Evolutionary conservation across 2,329 filamentous ascomycete genomes (phyloP), one percentile per base, ranked within the genome.

Genomic region (Aspergillus intermedius): DNA sequence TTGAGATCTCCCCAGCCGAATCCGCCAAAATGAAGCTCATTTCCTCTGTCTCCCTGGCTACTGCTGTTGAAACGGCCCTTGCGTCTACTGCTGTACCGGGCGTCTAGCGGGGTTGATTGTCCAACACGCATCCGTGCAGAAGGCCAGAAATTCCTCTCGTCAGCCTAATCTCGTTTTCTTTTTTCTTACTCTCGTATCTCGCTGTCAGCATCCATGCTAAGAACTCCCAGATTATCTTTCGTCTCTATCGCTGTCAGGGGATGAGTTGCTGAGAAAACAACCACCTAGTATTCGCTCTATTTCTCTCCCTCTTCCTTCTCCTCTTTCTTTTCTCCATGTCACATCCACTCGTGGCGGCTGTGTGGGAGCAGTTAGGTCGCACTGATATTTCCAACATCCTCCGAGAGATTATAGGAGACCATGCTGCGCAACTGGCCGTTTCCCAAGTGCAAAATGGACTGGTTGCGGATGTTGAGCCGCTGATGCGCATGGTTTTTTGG

Each of bases 331-430:
- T 35, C 57, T 51, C 50, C 47, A 61, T 61, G 58, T 61, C 58
- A 54, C 64, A 67, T 55, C 60, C 51, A 49, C 59, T 60, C 40
- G 60, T 68, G 54, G 63, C 64, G 46, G 60, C 62, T 52, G 63
- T 65, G 47, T 69, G 64, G 64, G 59, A 63, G 53, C 59, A 63
- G 47, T 58, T 69, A 45, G 62, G 60, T 42, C 62, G 64, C 48
- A 57, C 60, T 54, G 64, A 69, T 52, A 55, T 66, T 44, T 57
- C 62, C 10, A 63, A 58, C 49, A 65, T 66, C 34, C 50, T 69
- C 7, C 57, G 63, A 34, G 66, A 69, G 46, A 63, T 69, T 43
- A 62, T 68, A 44, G 66, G 65, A 8, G 60, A 67, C 43, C 64
- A 68, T 54, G 60, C 62, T 15, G 49, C 64, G 19, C 60, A 65